Evolutionary conservation across 2,329 filamentous ascomycete genomes (phyloP), one percentile per base, ranked within the genome.

Genomic region (Shiraia bambusicola): DNA sequence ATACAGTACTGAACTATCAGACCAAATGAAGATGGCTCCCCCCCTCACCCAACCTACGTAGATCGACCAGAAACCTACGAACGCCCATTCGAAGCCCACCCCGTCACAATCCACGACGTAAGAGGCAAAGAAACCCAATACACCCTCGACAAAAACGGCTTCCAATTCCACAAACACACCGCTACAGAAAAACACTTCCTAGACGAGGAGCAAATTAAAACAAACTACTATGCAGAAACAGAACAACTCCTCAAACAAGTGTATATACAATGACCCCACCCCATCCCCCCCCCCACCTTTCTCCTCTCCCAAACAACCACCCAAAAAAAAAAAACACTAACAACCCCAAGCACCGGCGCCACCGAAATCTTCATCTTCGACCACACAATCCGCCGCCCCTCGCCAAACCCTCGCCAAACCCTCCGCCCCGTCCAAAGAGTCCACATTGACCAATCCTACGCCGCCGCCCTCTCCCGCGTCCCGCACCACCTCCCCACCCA

Each of bases 351-450:
- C 22, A 83, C 80, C 12, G 80, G 80, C 3, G 79, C 74, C 12
- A 67, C 75, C 2, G 73, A 75, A 15, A 64, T 82, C 50, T 75
- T 79, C 69, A 80, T 83, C 59, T 84, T 84, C 58, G 78, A 82
- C 66, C 80, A 83, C 65, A 82, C 79, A 5, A 78, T 84, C 54
- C 75, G 75, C n/a, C 73, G 75, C 32, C 59, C 63, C 24, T n/a
- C 52, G 6, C 51, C 59, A 3, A 8, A 4, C n/a, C n/a, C n/a
- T n/a, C n/a, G n/a, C n/a, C n/a, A n/a, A n/a, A n/a, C n/a, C n/a
- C n/a, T n/a, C n/a, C n/a, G 70, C 0, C 75, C 73, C 1, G 75
- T 78, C 2, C 70, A 74, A 41, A 71, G 75, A 7, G 76, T 80
- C 2, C 80, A 83, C 58, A 79, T 82, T 48, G 79, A 82, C 58